Conservation (phyloP, 805 yeast genomes). For the Nakazawaea holstii region DNA sequence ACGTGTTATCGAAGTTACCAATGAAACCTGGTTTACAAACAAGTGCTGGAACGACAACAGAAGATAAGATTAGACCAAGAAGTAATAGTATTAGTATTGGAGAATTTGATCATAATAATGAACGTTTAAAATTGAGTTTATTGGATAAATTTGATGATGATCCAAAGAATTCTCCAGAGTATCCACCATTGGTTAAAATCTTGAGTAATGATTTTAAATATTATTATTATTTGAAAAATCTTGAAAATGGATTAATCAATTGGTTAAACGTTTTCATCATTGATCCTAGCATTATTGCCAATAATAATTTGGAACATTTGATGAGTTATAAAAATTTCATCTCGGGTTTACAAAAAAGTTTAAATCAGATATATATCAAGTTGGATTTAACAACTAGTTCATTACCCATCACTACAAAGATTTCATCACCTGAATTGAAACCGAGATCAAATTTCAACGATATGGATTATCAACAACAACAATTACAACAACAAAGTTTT, state of each 20-base stretch:
- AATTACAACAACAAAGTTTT: constrained; percentile 12
- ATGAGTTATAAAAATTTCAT: constrained; percentile 8
- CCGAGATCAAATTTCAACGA: constrained; percentile 9
- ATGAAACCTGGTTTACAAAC: not conserved
- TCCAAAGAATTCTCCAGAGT: constrained; percentile 7
- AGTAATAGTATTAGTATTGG: constrained; percentile 14
- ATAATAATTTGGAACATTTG: constrained; percentile 8
- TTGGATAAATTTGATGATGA: constrained; percentile 9
- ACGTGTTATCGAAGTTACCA: constrained; percentile 10
- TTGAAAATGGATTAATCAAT: constrained; percentile 19
- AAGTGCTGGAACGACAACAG: not conserved
- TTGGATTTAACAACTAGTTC: constrained; percentile 5
- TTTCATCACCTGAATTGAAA: constrained; percentile 8
- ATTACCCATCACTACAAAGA: constrained; percentile 1
- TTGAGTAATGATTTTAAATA: constrained; percentile 19
- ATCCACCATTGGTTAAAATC: constrained; percentile 11
- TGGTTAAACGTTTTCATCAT: constrained; percentile 21
- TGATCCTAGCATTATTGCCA: constrained; percentile 7
- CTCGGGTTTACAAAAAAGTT: constrained; percentile 4
- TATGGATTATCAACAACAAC: constrained; percentile 10
- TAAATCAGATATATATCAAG: constrained; percentile 5
- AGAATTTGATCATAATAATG: constrained; percentile 22
- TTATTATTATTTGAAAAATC: constrained; percentile 20
- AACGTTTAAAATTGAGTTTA: constrained; percentile 15
- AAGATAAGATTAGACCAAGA: constrained; percentile 2